These are phyloP conservation scores for Plenodomus tracheiphilus DNA, from an alignment of 2,329 filamentous ascomycete genomes.

Conservation along the genomic window DNA sequence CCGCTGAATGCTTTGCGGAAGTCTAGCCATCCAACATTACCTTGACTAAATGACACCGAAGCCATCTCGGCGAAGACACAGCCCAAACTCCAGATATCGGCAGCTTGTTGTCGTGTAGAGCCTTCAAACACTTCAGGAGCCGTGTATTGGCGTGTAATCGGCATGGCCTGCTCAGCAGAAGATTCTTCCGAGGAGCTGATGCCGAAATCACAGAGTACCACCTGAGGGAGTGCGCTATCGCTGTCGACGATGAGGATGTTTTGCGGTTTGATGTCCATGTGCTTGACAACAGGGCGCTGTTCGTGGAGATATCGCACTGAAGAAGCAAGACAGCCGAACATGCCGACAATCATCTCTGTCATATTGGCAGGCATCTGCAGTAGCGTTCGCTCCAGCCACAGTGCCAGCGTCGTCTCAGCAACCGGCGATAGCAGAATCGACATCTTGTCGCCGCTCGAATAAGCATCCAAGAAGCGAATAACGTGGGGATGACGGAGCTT, in stretches of 20 bases:
- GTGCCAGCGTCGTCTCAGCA: constrained; percentile 41
- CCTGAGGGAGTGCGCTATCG: constrained; percentile 34
- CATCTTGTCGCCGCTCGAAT: constrained; percentile 42
- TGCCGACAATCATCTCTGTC: constrained; percentile 30
- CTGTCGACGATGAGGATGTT: constrained; percentile 43
- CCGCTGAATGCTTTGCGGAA: constrained; percentile 36
- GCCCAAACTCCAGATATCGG: constrained; percentile 92
- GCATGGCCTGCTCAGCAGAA: constrained; percentile 20
- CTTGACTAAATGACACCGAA: constrained; percentile 25
- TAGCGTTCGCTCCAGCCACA: constrained; percentile 34
- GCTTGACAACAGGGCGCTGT: constrained; percentile 40
- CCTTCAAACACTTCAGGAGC: constrained; percentile 41
- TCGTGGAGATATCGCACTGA: constrained; percentile 43
- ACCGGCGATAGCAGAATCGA: constrained; percentile 43
- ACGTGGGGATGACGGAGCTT: constrained; percentile 45
- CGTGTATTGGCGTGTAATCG: constrained; percentile 39
- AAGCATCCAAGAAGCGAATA: constrained; percentile 44
- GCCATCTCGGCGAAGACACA: constrained; percentile 98
- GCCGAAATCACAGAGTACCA: constrained; percentile 45
- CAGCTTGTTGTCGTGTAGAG: constrained; percentile 32
- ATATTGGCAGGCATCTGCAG: constrained; percentile 27
- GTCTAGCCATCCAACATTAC: constrained; percentile 25
- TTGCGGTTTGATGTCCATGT: constrained; percentile 46
- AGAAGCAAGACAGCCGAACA: constrained; percentile 43
- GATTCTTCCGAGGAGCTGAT: constrained; percentile 36